These are phyloP conservation scores for Botrytis fragariae DNA, from an alignment of 2,329 filamentous ascomycete genomes.

Conservation along the genomic window DNA sequence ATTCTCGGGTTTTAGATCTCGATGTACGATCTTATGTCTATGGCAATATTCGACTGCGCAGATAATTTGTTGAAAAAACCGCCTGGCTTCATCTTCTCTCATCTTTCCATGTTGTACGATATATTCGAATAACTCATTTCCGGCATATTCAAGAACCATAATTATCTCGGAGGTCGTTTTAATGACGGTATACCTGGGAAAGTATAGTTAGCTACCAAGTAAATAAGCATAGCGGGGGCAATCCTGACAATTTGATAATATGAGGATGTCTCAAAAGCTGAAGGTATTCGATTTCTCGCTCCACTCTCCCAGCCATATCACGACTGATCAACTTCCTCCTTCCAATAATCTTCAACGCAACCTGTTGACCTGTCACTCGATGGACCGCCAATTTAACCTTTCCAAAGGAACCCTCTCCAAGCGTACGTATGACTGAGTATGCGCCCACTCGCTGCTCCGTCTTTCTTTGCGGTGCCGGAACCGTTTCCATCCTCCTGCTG, in stretches of 20 bases:
- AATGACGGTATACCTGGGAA: slow-evolving; percentile 83
- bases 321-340: slow-evolving; percentile 93
- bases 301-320: slow-evolving; percentile 96
- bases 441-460: slow-evolving; percentile 84
- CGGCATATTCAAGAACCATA: slow-evolving; percentile 98
- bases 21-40: slow-evolving; percentile 96
- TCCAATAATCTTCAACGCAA: slow-evolving; percentile 96
- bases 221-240: background rate
- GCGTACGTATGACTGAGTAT: slow-evolving; percentile 85
- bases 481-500: slow-evolving; percentile 28
- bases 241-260: slow-evolving; percentile 90
- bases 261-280: slow-evolving; percentile 94
- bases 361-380: slow-evolving; percentile 87
- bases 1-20: slow-evolving; percentile 97
- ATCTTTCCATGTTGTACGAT: slow-evolving; percentile 93
- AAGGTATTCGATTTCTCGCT: slow-evolving; percentile 96
- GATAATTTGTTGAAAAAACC: slow-evolving; percentile 99
- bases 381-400: slow-evolving; percentile 98
- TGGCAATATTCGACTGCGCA: slow-evolving; percentile 99
- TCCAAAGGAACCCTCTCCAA: slow-evolving; percentile 96
- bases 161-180: slow-evolving; percentile 93
- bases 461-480: slow-evolving; percentile 44
- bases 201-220: slow-evolving; percentile 30
- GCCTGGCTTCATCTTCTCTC: slow-evolving; percentile 86
- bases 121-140: slow-evolving; percentile 95